phyloP scores from a whole-genome alignment of 2,329 filamentous ascomycete genomes.

The Epichloe hybrida region DNA sequence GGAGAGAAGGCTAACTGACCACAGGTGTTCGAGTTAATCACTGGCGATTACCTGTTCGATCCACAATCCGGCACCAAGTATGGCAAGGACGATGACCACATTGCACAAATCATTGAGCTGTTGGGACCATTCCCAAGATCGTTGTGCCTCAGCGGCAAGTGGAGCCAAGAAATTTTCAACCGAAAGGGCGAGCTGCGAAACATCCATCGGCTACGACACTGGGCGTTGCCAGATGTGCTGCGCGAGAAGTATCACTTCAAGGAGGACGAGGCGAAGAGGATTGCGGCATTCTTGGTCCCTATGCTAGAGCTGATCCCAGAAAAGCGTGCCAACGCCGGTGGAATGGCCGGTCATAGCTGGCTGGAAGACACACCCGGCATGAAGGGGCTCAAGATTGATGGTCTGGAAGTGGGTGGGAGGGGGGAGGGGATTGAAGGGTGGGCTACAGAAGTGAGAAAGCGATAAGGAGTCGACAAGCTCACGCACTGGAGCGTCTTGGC shows the following conservation, averaged over 20 bases:
- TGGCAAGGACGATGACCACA: slow-evolving; percentile 98
- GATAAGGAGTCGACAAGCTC: slow-evolving; percentile 31
- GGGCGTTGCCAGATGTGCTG: slow-evolving; percentile 85
- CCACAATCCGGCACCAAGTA: slow-evolving; percentile 98
- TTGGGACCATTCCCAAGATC: slow-evolving; percentile 88
- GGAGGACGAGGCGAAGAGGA: slow-evolving; percentile 62
- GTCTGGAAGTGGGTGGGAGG: slow-evolving; percentile 66
- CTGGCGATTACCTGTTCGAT: slow-evolving; percentile 95
- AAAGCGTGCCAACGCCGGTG: slow-evolving; percentile 84
- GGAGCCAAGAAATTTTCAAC: slow-evolving; percentile 98
- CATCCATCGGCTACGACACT: slow-evolving; percentile 90
- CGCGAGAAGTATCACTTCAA: slow-evolving; percentile 95
- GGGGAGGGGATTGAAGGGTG: slow-evolving; percentile 83
- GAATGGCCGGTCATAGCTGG: slow-evolving; percentile 80
- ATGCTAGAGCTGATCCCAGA: slow-evolving; percentile 87
- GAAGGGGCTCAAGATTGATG: slow-evolving; percentile 61
- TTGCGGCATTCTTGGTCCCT: slow-evolving; percentile 72
- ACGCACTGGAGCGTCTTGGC: background rate
- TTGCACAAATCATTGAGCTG: slow-evolving; percentile 95
- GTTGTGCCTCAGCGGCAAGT: slow-evolving; percentile 83
- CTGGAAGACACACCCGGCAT: slow-evolving; percentile 79
- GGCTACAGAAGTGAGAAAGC: slow-evolving; percentile 77
- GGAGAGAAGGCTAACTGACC: background rate
- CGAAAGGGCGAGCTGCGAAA: slow-evolving; percentile 93
- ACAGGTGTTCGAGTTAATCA: slow-evolving; percentile 93